Evolutionary conservation across 306 rosid genomes (phyloP), one percentile per base, ranked within the genome.

Genomic region (Hippophae gyantsensis): DNA sequence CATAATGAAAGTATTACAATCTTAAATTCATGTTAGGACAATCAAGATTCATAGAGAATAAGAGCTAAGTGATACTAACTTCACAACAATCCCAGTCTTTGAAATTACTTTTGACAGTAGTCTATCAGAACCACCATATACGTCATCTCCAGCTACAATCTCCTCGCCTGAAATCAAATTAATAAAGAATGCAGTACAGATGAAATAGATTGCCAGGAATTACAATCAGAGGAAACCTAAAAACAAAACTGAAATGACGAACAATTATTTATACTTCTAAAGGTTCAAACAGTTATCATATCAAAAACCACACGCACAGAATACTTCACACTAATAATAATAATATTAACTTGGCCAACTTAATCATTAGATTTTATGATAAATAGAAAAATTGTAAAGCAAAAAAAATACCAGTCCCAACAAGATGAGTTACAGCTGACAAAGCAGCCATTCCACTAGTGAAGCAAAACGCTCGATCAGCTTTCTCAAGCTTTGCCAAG

Each of bases 391-490:
- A 52, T 5, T 18, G 32, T 68, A 63, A 75, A 65, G 63, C 69
- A 55, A 18, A 62, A 72, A 72, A 73, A 48, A 58, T 54, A 90
- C 98, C 96, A 38, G 83, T 69, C 65, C 77, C 79, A 48, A 92
- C 82, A 73, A 87, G 96, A 76, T 78, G 92, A 62, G 76, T 57
- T 62, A 92, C 98, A 69, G 98, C 74, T 58, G 78, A 60, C 79
- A 92, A 73, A 76, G 96, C 98, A 69, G 98, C 92, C 98, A 90
- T 92, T 72, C 98, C 96, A 68, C 96, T 92, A 68, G 93, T 81
- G 82, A 85, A 92, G 84, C 98, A 85, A 63, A 92, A 65, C 72
- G 98, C 96, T 70, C 85, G 78, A 72, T 92, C 93, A 13, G 96
- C 98, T 70, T 85, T 87, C 69, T 92, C 96, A 70, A 87, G 96